phyloP scores from a whole-genome alignment of 1,284 basidiomycete species.

The Coniferiporia sulphurascens region DNA sequence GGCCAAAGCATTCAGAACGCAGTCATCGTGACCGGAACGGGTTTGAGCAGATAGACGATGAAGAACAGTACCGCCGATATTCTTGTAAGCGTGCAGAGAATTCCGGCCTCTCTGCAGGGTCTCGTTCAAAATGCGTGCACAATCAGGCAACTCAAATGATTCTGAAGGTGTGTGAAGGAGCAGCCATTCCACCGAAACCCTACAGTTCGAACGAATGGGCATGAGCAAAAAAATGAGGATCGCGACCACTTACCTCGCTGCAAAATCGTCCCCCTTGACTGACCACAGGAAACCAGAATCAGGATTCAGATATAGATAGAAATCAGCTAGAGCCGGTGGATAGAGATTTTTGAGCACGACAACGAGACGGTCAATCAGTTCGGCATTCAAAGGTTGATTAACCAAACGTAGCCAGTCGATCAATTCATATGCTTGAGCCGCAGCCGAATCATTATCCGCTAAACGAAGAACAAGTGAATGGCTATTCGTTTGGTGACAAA shows the following conservation, averaged over 20 bases:
- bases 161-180: slow-evolving; percentile 36
- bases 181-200: slow-evolving; percentile 41
- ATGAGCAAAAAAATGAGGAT: not conserved
- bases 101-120: not conserved
- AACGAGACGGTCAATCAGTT: slow-evolving; percentile 38
- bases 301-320: slow-evolving; percentile 43
- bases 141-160: not conserved
- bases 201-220: slow-evolving; percentile 22
- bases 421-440: slow-evolving; percentile 44
- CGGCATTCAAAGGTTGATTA: slow-evolving; percentile 29
- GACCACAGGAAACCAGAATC: slow-evolving; percentile 39
- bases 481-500: not conserved
- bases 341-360: slow-evolving; percentile 38
- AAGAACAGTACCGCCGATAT: not conserved
- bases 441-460: slow-evolving; percentile 34
- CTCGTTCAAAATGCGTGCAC: not conserved
- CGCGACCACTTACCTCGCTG: slow-evolving; percentile 1
- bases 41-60: not conserved
- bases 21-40: not conserved
- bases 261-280: not conserved
- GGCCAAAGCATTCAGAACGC: slow-evolving; percentile 14
- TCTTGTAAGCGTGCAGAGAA: slow-evolving; percentile 2
- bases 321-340: slow-evolving; percentile 35
- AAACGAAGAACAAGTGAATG: not conserved
- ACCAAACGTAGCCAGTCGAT: slow-evolving; percentile 56